These are phyloP conservation scores for Zygnema cylindricum DNA, from an alignment of 139 green algal genomes.

Conservation along the genomic window DNA sequence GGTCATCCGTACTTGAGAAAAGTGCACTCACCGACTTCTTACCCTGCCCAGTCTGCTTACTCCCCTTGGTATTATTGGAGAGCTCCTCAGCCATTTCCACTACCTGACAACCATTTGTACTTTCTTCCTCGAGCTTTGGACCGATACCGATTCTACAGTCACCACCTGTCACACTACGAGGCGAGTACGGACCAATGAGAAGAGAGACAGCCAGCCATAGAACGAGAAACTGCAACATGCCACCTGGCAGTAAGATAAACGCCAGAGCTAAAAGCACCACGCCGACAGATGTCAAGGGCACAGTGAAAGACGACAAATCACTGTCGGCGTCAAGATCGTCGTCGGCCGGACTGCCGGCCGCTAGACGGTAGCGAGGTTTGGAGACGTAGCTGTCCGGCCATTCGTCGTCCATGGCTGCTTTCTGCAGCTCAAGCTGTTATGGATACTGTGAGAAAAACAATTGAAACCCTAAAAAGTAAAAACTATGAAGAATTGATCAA, in stretches of 20 bases:
- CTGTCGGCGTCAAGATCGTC: background rate
- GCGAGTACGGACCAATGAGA: slow-evolving; percentile 31
- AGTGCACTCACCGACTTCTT: background rate
- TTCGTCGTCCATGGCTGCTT: background rate
- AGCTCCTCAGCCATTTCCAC: slow-evolving; percentile 19
- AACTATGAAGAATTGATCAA: too few species aligned
- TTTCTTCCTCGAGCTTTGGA: background rate
- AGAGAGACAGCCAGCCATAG: slow-evolving; percentile 33
- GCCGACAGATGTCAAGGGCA: background rate
- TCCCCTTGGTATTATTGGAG: background rate
- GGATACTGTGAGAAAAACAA: too few species aligned
- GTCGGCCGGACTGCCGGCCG: background rate
- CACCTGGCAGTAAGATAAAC: background rate
- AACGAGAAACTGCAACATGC: slow-evolving; percentile 27
- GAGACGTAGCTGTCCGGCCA: background rate
- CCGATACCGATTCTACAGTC: slow-evolving; percentile 48
- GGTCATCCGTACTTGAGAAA: background rate
- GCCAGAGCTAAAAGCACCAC: background rate
- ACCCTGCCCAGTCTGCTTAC: background rate
- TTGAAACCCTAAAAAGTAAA: too few species aligned
- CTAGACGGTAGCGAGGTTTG: background rate
- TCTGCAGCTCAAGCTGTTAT: too few species aligned
- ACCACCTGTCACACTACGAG: slow-evolving; percentile 14
- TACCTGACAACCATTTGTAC: slow-evolving; percentile 5
- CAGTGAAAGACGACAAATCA: background rate